Evolutionary conservation across 768 basidiomycete genomes (phyloP).

Genomic region (Rhodotorula graminis): DNA sequence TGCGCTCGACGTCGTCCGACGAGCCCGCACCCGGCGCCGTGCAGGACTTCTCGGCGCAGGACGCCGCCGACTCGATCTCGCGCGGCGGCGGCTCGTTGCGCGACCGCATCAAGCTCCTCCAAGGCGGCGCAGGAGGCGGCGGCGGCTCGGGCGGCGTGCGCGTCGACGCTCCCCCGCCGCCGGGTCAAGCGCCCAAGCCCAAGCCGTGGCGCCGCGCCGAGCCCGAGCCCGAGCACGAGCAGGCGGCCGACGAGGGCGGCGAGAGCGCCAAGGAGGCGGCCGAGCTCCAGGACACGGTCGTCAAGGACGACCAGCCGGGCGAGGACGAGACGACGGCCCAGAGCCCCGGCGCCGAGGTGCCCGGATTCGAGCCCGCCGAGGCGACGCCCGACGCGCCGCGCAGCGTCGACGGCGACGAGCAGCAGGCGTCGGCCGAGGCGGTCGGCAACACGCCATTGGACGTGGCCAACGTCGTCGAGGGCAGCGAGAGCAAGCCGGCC

Average conservation of each 20-base stretch:
- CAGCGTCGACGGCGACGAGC: not conserved
- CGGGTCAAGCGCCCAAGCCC: constrained; percentile 56
- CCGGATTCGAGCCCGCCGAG: constrained; percentile 29
- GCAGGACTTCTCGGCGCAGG: constrained; percentile 56
- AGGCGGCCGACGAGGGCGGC: not conserved
- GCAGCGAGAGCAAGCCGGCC: not conserved
- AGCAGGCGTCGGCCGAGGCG: not conserved
- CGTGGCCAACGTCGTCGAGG: not conserved
- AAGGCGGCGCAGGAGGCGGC: constrained; percentile 58
- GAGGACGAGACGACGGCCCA: constrained; percentile 6
- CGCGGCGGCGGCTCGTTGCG: constrained; percentile 65
- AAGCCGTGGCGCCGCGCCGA: constrained; percentile 51
- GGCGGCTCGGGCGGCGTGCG: constrained; percentile 58
- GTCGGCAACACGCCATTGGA: not conserved
- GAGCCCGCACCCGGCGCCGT: constrained; percentile 12
- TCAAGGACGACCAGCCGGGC: constrained; percentile 16
- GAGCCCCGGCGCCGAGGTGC: constrained; percentile 8
- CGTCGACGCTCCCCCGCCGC: constrained; percentile 49
- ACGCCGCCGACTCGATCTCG: constrained; percentile 81
- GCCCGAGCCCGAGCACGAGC: constrained; percentile 57
- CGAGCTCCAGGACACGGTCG: not conserved
- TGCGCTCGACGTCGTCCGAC: not conserved
- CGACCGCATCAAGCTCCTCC: constrained; percentile 91
- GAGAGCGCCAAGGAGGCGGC: constrained; percentile 5
- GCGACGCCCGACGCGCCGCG: not conserved